Evolutionary conservation across 2,329 filamentous ascomycete species (phyloP).

Genomic region (Colletotrichum chlorophyti): DNA sequence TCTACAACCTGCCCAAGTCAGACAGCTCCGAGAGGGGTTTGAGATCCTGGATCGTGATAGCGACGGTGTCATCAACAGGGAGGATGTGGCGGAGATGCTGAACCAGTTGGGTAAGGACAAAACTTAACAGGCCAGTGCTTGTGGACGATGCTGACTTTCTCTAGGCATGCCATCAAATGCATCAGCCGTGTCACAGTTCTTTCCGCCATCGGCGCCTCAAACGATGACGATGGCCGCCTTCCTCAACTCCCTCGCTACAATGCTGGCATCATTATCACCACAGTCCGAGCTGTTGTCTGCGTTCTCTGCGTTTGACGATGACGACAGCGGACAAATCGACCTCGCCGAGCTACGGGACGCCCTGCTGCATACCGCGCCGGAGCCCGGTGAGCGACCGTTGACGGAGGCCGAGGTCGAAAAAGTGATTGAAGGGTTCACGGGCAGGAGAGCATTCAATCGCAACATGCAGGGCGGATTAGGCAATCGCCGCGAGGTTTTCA

Average conservation of each 20-base stretch:
- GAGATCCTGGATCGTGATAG: slow-evolving; percentile 91
- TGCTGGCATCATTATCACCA: slow-evolving; percentile 77
- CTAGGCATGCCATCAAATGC: slow-evolving; percentile 76
- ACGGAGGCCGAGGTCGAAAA: slow-evolving; percentile 81
- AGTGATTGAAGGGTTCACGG: slow-evolving; percentile 86
- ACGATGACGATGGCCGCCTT: slow-evolving; percentile 86
- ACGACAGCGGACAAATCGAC: slow-evolving; percentile 93
- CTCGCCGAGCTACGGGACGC: slow-evolving; percentile 82
- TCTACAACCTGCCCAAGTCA: slow-evolving; percentile 81
- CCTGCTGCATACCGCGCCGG: slow-evolving; percentile 80
- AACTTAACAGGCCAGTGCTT: background rate
- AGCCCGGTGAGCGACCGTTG: slow-evolving; percentile 70
- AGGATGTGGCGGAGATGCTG: slow-evolving; percentile 88
- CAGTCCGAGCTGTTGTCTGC: slow-evolving; percentile 84
- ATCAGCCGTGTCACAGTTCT: slow-evolving; percentile 80
- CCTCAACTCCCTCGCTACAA: slow-evolving; percentile 79
- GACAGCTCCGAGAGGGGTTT: slow-evolving; percentile 90
- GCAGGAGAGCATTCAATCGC: slow-evolving; percentile 81
- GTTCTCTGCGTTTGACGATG: slow-evolving; percentile 94
- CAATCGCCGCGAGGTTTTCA: slow-evolving; percentile 86
- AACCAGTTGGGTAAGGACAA: slow-evolving; percentile 72
- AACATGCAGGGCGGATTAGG: slow-evolving; percentile 57
- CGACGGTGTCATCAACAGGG: slow-evolving; percentile 80
- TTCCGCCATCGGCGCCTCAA: slow-evolving; percentile 73
- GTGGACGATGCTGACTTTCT: slow-evolving; percentile 9